Evolutionary conservation across 768 basidiomycete genomes (phyloP), one percentile per base, ranked within the genome.

Genomic region (Exsudoporus frostii): DNA sequence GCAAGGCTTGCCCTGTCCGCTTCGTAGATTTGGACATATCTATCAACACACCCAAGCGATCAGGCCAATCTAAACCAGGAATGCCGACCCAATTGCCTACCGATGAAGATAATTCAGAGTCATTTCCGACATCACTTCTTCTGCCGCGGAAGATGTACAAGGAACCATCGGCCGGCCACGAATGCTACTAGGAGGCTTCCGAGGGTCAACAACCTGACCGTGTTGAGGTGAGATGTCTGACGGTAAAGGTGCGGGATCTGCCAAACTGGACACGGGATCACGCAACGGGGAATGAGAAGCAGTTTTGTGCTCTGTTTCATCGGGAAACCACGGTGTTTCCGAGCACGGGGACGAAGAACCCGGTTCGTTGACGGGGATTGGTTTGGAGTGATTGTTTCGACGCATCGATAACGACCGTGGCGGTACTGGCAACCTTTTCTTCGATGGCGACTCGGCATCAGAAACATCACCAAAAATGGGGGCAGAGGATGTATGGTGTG

Each of bases 1-100:
- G 69, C 69, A 45, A 70, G 69, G 48, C 60, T 64, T 40, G 63
- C 61, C 33, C 69, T 68, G 44, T 72, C 69, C 17, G 41, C 33
- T 48, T 70, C 69, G 46, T 70, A 70, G 4, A 55, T 69, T 52
- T 69, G 66, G 24, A 70, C 25, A 22, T 69, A 70, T 49, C 69
- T 72, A 45, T 38, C 39, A 44, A 46, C 37, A 51, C 20, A 48
- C 27, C 42, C 37, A 11, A 45, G 37, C 8, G 30, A 40, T 65
- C 48, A 56, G 48, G 42, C 22, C 13, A 37, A 27, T 14, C 20
- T 22, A n/a, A 38, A 14, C n/a, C n/a, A 39, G 22, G 7, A 32
- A 52, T 48, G 19, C 25, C 14, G 27, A 42, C 17, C 38, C 32
- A 48, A 29, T 37, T 44, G 45, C 68, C 42, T 57, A 71, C 68